Base-by-base conservation (phyloP, 345 rosid species). In the Gossypioides kirkii region DNA sequence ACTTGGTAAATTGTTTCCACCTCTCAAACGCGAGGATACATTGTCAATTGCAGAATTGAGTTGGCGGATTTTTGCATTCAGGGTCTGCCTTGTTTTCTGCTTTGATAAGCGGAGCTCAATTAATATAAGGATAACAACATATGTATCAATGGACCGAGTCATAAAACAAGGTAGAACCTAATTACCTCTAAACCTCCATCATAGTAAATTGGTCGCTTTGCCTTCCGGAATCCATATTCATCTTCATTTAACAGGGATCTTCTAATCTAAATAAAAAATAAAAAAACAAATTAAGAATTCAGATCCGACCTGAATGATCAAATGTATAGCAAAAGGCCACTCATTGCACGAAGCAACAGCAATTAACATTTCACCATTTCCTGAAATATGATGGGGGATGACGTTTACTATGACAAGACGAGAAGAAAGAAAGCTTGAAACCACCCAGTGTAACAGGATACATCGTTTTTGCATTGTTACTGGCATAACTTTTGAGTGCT, bases 21-120 rank as follows among this genome's bases (percentile, higher is more conserved):
- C 96, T 84, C 91, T 88, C 82, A 94, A 80, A 14, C 97, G 93
- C 11, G 92, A 82, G 23, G 98, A 90, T 32, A 92, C 93, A 28
- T 89, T 89, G 91, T 94, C 97, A 26, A 94, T 94, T 11, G 98
- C 97, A 59, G 89, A 84, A 78, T 90, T 94, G 65, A 94, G 92
- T 77, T 94, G 98, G 83, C 83, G 80, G 79, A 91, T 87, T 83
- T 94, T 94, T 61, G 85, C 92, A 75, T 91, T 90, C 90, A 94
- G 53, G 22, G 97, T 90, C 81, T 87, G 89, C 85, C 94, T 88
- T 61, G 97, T 92, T 72, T 87, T 92, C 95, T 90, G 89, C 78
- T 79, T 73, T 25, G 18, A 72, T 76, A 54, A n/a, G 41, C n/a
- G 61, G 58, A 69, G 25, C 52, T 55, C 58, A 59, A 60, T 65